Evolutionary conservation across 768 basidiomycete species (phyloP).

Genomic region (Hortiboletus flavorubellus): DNA sequence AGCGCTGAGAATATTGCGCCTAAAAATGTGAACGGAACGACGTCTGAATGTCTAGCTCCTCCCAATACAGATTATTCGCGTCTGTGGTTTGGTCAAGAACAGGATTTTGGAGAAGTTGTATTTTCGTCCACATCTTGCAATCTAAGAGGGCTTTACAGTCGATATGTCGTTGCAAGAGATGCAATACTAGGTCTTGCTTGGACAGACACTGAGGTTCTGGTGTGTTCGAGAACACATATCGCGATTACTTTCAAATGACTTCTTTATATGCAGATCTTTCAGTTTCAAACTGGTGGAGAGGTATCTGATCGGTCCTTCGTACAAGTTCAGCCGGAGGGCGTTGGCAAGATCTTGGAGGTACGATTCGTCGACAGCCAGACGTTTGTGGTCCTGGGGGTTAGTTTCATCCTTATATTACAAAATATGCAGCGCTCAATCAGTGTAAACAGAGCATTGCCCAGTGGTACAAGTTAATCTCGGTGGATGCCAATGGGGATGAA

Average conservation of each 20-base stretch:
- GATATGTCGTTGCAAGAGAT: slow-evolving; percentile 22
- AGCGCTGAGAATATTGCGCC: slow-evolving; percentile 45
- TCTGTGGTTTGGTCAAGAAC: slow-evolving; percentile 25
- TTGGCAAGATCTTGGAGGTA: slow-evolving; percentile 20
- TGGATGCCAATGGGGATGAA: slow-evolving; percentile 10
- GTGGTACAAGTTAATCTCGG: slow-evolving; percentile 19
- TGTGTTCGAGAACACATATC: slow-evolving; percentile 3
- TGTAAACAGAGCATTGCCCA: slow-evolving; percentile 9
- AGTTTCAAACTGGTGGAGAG: slow-evolving; percentile 10
- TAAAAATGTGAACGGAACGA: slow-evolving; percentile 18
- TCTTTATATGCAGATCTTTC: slow-evolving; percentile 16
- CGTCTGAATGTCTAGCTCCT: slow-evolving; percentile 31
- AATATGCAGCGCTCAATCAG: slow-evolving; percentile 2
- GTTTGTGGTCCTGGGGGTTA: slow-evolving; percentile 25
- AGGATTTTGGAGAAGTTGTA: slow-evolving; percentile 11
- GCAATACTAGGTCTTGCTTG: slow-evolving; percentile 44
- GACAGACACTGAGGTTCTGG: slow-evolving; percentile 38
- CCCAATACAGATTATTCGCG: slow-evolving; percentile 18
- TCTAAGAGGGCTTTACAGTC: slow-evolving; percentile 18
- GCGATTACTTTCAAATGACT: background rate
- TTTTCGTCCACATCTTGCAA: slow-evolving; percentile 13
- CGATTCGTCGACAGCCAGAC: slow-evolving; percentile 22
- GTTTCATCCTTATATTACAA: background rate
- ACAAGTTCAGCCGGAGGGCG: slow-evolving; percentile 16
- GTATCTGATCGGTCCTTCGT: background rate